Evolutionary conservation across 768 basidiomycete species (phyloP).

Genomic region (Pisolithus sp.): DNA sequence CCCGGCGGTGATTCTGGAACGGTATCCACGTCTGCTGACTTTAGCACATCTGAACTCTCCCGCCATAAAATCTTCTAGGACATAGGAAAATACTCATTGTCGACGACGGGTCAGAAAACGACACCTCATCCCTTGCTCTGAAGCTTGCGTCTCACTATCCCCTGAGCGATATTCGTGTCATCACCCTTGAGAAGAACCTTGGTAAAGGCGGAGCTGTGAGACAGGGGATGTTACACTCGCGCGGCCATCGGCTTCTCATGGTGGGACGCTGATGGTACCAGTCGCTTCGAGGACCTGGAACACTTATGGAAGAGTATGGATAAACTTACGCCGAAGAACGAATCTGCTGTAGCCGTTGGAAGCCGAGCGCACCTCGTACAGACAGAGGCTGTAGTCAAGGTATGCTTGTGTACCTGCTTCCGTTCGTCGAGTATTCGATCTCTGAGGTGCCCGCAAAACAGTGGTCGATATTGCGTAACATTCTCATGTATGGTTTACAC

Average conservation of each 20-base stretch:
- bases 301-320: slow-evolving; percentile 75
- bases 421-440: not conserved
- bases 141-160: slow-evolving; percentile 52
- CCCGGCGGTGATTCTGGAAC: not conserved
- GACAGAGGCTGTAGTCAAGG: slow-evolving; percentile 92
- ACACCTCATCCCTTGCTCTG: slow-evolving; percentile 61
- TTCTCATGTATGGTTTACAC: slow-evolving; percentile 93
- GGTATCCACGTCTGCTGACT: slow-evolving; percentile 27
- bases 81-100: slow-evolving; percentile 79
- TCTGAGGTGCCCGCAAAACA: slow-evolving; percentile 22
- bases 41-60: slow-evolving; percentile 52
- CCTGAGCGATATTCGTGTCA: slow-evolving; percentile 60
- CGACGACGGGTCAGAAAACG: slow-evolving; percentile 85
- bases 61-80: slow-evolving; percentile 34
- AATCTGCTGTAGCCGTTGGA: slow-evolving; percentile 69
- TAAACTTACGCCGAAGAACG: slow-evolving; percentile 40
- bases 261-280: slow-evolving; percentile 95
- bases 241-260: slow-evolving; percentile 77
- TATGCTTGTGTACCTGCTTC: slow-evolving; percentile 26
- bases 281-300: slow-evolving; percentile 79
- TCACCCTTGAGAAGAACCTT: too few species aligned
- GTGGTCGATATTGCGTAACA: slow-evolving; percentile 84
- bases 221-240: slow-evolving; percentile 81
- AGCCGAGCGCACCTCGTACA: slow-evolving; percentile 90
- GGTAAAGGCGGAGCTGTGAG: slow-evolving; percentile 93